Conservation (phyloP, 192 early-diverging fungal species). For the Coemansia sp. region DNA sequence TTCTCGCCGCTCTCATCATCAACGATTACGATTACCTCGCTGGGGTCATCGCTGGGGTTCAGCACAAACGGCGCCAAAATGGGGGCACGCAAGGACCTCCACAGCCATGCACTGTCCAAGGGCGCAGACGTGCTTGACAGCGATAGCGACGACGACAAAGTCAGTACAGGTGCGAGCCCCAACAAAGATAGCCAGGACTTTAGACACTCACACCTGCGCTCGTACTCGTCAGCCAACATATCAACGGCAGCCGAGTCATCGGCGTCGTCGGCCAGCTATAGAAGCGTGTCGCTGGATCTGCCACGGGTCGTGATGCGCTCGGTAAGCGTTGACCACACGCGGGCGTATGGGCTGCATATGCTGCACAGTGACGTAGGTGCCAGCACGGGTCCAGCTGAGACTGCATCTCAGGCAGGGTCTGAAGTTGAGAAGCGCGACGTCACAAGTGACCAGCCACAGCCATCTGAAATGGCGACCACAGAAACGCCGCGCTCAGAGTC, state of each 20-base stretch:
- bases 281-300: constrained; percentile 15
- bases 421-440: background rate
- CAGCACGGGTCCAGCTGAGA: background rate
- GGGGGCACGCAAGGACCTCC: background rate
- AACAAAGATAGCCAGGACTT: background rate
- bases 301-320: constrained; percentile 34
- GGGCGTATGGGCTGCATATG: constrained; percentile 33
- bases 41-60: constrained; percentile 39
- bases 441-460: background rate
- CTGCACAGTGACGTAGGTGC: constrained; percentile 1
- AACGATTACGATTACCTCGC: constrained; percentile 44
- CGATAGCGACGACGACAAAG: background rate
- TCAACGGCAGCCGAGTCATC: constrained; percentile 21
- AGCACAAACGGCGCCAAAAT: background rate
- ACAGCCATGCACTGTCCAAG: constrained; percentile 11
- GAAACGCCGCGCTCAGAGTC: background rate
- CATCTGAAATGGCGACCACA: background rate
- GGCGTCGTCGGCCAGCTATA: constrained; percentile 24
- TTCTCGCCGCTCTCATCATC: constrained; percentile 53
- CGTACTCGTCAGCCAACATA: constrained; percentile 30
- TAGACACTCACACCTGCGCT: background rate
- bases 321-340: constrained; percentile 43
- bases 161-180: background rate
- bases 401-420: background rate
- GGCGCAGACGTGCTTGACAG: constrained; percentile 4